Evolutionary conservation across 2,329 filamentous ascomycete species (phyloP), one percentile per base, ranked within the genome.

Genomic region (Trichoderma guizhouense): DNA sequence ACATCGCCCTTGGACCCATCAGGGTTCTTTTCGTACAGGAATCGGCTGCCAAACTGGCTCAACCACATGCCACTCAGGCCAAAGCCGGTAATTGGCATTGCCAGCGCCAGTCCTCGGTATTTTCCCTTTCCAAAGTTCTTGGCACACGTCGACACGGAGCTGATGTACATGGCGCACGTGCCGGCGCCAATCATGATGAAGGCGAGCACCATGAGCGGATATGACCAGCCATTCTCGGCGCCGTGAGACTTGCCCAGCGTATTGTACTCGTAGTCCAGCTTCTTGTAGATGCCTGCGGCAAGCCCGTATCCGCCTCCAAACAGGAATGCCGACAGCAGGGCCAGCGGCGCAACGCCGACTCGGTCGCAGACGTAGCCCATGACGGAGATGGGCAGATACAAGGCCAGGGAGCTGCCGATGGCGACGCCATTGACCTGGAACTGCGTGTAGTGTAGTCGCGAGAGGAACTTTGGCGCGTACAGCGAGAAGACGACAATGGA

Each of bases 71-170:
- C 94, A 78, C 95, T 97, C 71, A 99, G 82, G 0, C 96, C 96
- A 79, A 98, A 97, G 7, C 93, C 92, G 0, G 96, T 94, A 79
- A 98, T 98, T 1, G 96, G 96, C 72, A 93, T 87, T 1, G 95
- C 95, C 70, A 99, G 86, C 73, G 97, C 95, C 65, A 99, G 84
- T 0, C 96, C 96, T 77, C 95, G 92, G 78, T 97, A 91, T 78
- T 91, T 93, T 5, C 94, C 94, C 73, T 92, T 90, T 63, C 95
- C 95, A 82, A 98, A 99, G 83, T 98, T 99, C 89, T 99, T 99
- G 43, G 96, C 96, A 79, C 94, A 97, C 0, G 95, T 97, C 7
- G 95, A 95, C n/a, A 99, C 92, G 2, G 94, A 92, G 65, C 91
- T 89, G 71, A 98, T 86, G 81, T 98, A 99, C 90, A 98, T 94